phyloP scores from a whole-genome alignment of 2,329 filamentous ascomycete species.

The Blastomyces silverae region DNA sequence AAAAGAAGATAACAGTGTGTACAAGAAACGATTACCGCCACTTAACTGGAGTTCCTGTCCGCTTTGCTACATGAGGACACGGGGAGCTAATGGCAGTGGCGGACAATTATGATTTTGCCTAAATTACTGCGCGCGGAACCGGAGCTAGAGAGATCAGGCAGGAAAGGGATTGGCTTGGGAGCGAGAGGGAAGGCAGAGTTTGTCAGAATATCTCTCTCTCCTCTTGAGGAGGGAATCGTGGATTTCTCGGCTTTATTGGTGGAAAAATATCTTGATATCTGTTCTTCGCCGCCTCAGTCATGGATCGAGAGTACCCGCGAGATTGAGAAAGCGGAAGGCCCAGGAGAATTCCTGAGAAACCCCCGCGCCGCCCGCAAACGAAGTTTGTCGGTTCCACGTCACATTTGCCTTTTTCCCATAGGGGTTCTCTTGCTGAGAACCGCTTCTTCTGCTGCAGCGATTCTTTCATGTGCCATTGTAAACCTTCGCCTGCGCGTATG shows the following conservation, averaged over 20 bases:
- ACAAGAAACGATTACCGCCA: conserved; percentile 22
- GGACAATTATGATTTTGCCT: conserved; percentile 24
- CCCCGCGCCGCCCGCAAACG: neutral
- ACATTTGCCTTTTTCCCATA: neutral
- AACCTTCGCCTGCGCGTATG: conserved; percentile 20
- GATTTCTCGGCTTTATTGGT: neutral
- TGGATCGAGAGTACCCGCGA: neutral
- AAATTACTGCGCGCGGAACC: neutral
- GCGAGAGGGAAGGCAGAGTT: neutral
- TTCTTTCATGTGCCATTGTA: neutral
- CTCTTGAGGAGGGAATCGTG: neutral
- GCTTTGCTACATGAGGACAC: conserved; percentile 38
- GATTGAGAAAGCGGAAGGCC: neutral
- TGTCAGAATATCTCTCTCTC: neutral
- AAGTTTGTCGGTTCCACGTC: neutral
- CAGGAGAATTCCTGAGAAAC: neutral
- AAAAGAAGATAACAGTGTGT: neutral
- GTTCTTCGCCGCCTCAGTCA: neutral
- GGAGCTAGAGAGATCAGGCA: neutral
- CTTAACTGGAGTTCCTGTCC: conserved; percentile 38
- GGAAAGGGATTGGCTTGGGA: neutral
- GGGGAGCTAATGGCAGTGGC: conserved; percentile 42
- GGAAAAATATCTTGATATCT: neutral
- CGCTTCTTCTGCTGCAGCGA: neutral
- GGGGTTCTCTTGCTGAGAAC: conserved; percentile 6